Evolutionary conservation across 1,139 yeast genomes (phyloP).

Genomic region (Kluyveromyces sp.): DNA sequence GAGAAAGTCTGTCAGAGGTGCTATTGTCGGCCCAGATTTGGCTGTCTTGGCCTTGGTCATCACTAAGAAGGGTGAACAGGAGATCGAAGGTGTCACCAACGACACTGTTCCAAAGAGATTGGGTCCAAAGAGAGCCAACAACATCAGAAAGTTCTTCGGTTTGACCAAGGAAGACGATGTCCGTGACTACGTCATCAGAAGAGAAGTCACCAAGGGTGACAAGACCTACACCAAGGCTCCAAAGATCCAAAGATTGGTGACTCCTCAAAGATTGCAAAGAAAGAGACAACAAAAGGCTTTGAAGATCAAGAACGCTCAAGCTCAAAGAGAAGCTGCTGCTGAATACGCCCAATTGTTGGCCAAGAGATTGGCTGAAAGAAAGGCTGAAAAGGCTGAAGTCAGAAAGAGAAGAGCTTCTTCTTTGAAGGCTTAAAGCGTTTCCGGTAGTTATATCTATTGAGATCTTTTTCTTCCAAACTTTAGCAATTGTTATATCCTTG

Average conservation of each 20-base stretch:
- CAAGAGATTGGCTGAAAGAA: conserved; percentile 96
- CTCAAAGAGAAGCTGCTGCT: conserved; percentile 99
- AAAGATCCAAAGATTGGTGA: conserved; percentile 98
- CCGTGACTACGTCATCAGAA: conserved; percentile 92
- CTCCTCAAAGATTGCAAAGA: conserved; percentile 99
- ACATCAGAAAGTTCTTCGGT: conserved; percentile 99
- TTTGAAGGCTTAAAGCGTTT: conserved; percentile 61
- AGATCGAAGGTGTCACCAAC: conserved; percentile 94
- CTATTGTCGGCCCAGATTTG: conserved; percentile 96
- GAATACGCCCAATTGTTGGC: conserved; percentile 99
- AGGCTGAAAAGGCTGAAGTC: conserved; percentile 96
- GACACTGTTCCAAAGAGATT: conserved; percentile 94
- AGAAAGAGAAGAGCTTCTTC: conserved; percentile 99
- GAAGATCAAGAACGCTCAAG: conserved; percentile 96
- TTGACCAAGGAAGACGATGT: conserved; percentile 96
- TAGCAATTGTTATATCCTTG: conserved; percentile 3
- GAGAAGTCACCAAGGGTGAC: conserved; percentile 97
- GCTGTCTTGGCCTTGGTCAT: conserved; percentile 90
- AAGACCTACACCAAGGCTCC: conserved; percentile 99
- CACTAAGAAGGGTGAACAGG: conserved; percentile 96
- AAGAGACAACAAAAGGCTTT: conserved; percentile 94
- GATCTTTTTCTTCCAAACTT: conserved; percentile 8
- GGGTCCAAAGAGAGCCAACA: conserved; percentile 99
- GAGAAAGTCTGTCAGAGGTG: conserved; percentile 99
- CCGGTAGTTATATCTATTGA: conserved; percentile 6